Evolutionary conservation across 768 basidiomycete genomes (phyloP).

Genomic region (Leccinellum albellum): DNA sequence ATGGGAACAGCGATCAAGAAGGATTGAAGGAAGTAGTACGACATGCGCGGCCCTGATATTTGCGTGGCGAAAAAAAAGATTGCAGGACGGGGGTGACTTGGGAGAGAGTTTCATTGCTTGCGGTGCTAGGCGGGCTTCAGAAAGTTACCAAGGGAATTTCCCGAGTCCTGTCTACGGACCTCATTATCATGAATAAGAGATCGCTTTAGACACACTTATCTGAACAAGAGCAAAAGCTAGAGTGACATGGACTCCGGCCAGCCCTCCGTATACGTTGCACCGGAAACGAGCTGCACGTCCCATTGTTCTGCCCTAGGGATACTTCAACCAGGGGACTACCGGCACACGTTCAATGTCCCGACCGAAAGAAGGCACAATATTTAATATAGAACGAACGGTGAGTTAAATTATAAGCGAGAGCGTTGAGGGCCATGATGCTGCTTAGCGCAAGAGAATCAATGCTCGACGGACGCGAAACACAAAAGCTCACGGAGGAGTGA

Average conservation of each 20-base stretch:
- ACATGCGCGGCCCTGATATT: slow-evolving; percentile 67
- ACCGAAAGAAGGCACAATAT: slow-evolving; percentile 52
- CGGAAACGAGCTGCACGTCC: slow-evolving; percentile 45
- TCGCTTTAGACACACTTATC: slow-evolving; percentile 4
- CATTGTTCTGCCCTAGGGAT: slow-evolving; percentile 43
- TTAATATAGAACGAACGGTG: slow-evolving; percentile 57
- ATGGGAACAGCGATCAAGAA: slow-evolving; percentile 40
- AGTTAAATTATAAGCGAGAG: slow-evolving; percentile 55
- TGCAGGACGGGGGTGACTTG: background rate
- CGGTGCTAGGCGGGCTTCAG: background rate
- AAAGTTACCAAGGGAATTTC: slow-evolving; percentile 6
- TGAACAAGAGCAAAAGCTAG: slow-evolving; percentile 8
- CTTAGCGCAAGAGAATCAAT: slow-evolving; percentile 46
- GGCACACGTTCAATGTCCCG: slow-evolving; percentile 51
- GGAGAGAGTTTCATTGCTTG: background rate
- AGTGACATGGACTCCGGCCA: background rate
- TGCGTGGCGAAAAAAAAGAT: slow-evolving; percentile 34
- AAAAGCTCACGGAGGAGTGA: slow-evolving; percentile 60
- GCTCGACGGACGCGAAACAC: slow-evolving; percentile 49
- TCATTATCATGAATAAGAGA: background rate
- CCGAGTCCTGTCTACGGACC: background rate
- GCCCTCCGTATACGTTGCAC: background rate
- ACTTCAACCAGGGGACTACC: too few species aligned
- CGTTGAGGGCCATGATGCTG: too few species aligned
- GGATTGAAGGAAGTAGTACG: slow-evolving; percentile 72